Base-by-base conservation (phyloP, 2,329 filamentous ascomycete species). In the Hypoxylon sp. region DNA sequence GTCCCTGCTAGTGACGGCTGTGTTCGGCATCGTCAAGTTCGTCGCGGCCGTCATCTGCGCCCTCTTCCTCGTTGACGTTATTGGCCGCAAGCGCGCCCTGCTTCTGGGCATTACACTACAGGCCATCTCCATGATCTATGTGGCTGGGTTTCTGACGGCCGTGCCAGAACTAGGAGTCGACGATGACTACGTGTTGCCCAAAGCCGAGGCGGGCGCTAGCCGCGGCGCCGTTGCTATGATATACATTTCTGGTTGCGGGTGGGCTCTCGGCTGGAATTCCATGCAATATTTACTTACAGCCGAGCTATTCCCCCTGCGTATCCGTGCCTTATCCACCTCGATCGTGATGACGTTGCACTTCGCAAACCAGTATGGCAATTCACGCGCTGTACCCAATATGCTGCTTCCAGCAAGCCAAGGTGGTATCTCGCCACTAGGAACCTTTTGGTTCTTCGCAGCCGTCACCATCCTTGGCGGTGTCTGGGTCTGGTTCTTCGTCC, bases 231-330 rank as follows among this genome's bases (percentile, higher is more conserved):
- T 92, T 62, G 89, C 87, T 49, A 90, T 91, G 87, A 91, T 93
- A 69, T 93, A 90, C 75, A 54, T 92, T 18, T 89, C 85, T 0
- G 90, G 89, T 1, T 83, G 87, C 60, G 90, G 89, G 1, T 92
- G 89, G 89, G 89, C 89, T 2, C 79, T 91, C 2, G 89, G 86
- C 33, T 93, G 88, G 90, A 93, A 93, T 79, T 87, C 84, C 0
- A 91, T 92, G 83, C 91, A 93, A 78, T 94, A 93, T 75, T 83
- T 94, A 3, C 85, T 94, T 59, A 93, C 91, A 12, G 89, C 90
- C 1, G 91, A 94, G 74, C 84, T 94, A 65, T 94, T 92, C 80
- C 91, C 91, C 0, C 83, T 93, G 8, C 85, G 91, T 2, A 88
- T 94, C 51, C 87, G 91, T 58, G 90, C 91, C 3, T 78, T 93